Percentiles rank a stretch among this genome's conserved stretches.
Evolutionary conservation across 192 early-diverging fungal genomes (phyloP).

Genomic region (Coemansia sp.): DNA sequence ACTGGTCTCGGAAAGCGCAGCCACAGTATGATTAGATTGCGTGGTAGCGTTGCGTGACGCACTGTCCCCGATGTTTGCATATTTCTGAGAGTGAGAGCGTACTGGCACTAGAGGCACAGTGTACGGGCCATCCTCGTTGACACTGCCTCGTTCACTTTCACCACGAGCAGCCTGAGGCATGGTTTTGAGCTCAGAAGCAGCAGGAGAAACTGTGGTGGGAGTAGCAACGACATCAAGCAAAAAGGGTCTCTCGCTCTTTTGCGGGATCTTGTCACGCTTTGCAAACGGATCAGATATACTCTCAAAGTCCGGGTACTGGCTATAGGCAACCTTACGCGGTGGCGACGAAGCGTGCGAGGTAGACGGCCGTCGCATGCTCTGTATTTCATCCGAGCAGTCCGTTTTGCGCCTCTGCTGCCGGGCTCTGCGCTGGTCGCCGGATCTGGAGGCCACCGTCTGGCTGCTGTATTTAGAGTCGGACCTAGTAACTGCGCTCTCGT

Average conservation of each 20-base stretch:
- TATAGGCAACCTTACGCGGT: constrained; percentile 38
- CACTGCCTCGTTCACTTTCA: not conserved
- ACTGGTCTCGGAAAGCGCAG: not conserved
- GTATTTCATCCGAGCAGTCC: constrained; percentile 25
- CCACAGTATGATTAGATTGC: constrained; percentile 7
- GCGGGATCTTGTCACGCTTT: constrained; percentile 55
- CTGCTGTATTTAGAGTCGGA: constrained; percentile 27
- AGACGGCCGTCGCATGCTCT: constrained; percentile 23
- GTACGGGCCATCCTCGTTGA: not conserved
- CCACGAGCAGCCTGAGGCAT: not conserved
- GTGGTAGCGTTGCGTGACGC: constrained; percentile 5
- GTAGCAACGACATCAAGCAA: constrained; percentile 2
- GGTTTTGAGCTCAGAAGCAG: not conserved
- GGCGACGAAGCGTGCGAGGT: constrained; percentile 28
- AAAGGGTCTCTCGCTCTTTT: constrained; percentile 30
- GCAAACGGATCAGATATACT: constrained; percentile 51
- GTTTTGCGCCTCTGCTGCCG: constrained; percentile 42
- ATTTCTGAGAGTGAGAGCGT: not conserved
- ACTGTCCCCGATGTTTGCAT: not conserved
- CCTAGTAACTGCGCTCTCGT: constrained; percentile 1
- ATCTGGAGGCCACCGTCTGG: constrained; percentile 13
- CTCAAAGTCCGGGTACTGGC: constrained; percentile 54
- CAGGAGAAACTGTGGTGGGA: not conserved
- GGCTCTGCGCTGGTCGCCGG: constrained; percentile 17
- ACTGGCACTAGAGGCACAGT: not conserved